Evolutionary conservation across 805 yeast species (phyloP).

Genomic region (Wickerhamiella allomyrinae): DNA sequence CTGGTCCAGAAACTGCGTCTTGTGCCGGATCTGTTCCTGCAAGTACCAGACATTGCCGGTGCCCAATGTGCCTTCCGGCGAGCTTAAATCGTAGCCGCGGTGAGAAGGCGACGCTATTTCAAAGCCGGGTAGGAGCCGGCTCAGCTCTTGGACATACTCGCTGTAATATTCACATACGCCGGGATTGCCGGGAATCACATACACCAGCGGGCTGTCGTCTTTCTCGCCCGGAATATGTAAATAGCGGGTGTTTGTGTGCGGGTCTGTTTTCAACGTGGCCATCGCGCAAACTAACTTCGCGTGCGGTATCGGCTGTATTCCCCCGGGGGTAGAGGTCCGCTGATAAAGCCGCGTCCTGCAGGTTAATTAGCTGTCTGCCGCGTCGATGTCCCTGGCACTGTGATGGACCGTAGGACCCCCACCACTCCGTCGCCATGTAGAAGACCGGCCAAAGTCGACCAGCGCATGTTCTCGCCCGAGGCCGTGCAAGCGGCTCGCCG

Average conservation of each 20-base stretch:
- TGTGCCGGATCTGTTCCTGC: slow-evolving; percentile 46
- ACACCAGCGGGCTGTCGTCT: slow-evolving; percentile 28
- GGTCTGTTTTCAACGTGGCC: background rate
- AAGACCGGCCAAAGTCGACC: background rate
- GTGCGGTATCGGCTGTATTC: background rate
- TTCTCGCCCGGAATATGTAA: background rate
- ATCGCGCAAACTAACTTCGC: background rate
- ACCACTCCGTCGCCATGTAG: background rate
- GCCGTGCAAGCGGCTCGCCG: background rate
- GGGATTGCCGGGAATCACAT: slow-evolving; percentile 66
- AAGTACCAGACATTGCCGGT: slow-evolving; percentile 25
- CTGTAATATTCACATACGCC: slow-evolving; percentile 54
- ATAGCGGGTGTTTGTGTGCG: background rate
- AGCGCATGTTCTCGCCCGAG: background rate
- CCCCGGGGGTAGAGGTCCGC: background rate
- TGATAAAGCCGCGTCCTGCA: background rate
- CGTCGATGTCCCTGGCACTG: too few species aligned
- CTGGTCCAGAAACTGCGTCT: slow-evolving; percentile 34
- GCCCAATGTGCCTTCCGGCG: background rate
- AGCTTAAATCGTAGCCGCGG: slow-evolving; percentile 36
- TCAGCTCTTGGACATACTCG: slow-evolving; percentile 35
- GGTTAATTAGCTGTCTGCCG: background rate
- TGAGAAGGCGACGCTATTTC: slow-evolving; percentile 52
- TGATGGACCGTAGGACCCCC: too few species aligned
- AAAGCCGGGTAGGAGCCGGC: slow-evolving; percentile 29